phyloP scores from a whole-genome alignment of 352 stramenopile species.

The Globisporangium cylindrosporum region DNA sequence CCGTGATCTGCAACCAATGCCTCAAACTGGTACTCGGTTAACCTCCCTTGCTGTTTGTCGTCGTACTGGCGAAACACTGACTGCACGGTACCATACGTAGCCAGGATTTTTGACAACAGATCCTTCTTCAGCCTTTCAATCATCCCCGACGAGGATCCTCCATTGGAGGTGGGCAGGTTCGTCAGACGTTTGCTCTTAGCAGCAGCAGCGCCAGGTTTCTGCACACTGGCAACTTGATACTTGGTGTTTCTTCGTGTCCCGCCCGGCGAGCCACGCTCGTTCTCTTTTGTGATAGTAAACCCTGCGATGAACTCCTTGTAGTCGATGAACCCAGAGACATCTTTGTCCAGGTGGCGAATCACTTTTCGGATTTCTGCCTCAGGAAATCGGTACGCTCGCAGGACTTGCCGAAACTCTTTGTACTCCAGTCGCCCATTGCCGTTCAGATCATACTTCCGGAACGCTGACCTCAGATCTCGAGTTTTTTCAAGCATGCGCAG shows the following conservation, averaged over 20 bases:
- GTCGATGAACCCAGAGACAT: constrained; percentile 72
- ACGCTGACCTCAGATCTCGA: constrained; percentile 52
- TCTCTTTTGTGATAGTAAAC: constrained; percentile 33
- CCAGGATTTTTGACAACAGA: constrained; percentile 39
- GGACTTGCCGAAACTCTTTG: constrained; percentile 61
- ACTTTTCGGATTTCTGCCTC: constrained; percentile 71
- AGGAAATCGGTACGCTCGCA: constrained; percentile 55
- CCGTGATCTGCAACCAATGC: constrained; percentile 33
- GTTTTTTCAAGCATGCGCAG: constrained; percentile 50
- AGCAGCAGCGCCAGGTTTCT: constrained; percentile 9
- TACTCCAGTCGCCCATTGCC: constrained; percentile 67
- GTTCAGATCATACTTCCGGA: constrained; percentile 68
- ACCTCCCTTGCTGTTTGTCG: constrained; percentile 27
- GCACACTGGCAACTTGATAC: constrained; percentile 11
- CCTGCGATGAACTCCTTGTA: constrained; percentile 66
- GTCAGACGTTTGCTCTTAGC: constrained; percentile 17
- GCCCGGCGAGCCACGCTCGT: constrained; percentile 14
- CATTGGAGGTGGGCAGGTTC: neutral
- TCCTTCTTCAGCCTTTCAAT: constrained; percentile 45
- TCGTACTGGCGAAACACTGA: constrained; percentile 54
- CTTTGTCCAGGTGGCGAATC: constrained; percentile 60
- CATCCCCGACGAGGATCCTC: neutral
- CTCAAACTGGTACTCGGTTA: constrained; percentile 47
- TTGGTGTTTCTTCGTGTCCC: constrained; percentile 20
- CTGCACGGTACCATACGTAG: constrained; percentile 46